Percentiles rank a stretch among this genome's conserved stretches.
Evolutionary conservation across 345 rosid species (phyloP).

Genomic region (Mallotus nudiflorus): DNA sequence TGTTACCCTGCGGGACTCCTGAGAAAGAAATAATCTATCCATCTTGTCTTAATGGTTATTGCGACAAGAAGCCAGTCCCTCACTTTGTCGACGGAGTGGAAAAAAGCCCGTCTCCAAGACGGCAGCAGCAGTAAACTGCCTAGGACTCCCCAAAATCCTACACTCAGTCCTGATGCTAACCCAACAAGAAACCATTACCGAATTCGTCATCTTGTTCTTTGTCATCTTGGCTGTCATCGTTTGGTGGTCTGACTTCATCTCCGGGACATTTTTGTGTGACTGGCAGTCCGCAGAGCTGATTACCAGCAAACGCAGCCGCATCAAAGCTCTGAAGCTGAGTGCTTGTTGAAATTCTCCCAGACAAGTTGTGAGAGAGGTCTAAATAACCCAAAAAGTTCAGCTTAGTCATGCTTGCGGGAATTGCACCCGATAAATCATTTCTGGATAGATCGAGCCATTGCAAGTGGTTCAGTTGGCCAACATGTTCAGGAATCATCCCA

Average conservation of each 20-base stretch:
- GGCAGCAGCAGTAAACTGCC: conserved; percentile 6
- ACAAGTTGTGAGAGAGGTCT: conserved; percentile 20
- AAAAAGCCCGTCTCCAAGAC: conserved; percentile 3
- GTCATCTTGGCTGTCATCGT: neutral
- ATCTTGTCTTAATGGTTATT: neutral
- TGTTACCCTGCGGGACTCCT: too few relatives aligned
- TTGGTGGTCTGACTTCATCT: neutral
- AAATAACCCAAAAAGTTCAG: conserved; percentile 9
- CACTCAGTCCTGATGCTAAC: conserved; percentile 1
- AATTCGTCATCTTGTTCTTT: neutral
- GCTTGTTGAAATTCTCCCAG: conserved; percentile 22
- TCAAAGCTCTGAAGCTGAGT: conserved; percentile 18
- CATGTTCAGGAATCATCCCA: conserved; percentile 12
- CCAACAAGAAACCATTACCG: conserved; percentile 2
- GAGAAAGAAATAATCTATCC: too few relatives aligned
- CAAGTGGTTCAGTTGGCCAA: conserved; percentile 8
- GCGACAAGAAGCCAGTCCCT: neutral
- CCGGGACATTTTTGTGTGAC: neutral
- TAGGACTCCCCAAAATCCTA: neutral
- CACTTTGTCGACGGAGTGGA: neutral
- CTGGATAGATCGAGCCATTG: conserved; percentile 19
- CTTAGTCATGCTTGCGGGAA: conserved; percentile 10
- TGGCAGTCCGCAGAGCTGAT: conserved; percentile 6
- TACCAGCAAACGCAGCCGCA: conserved; percentile 8
- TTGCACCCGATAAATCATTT: conserved; percentile 13